phyloP scores from a whole-genome alignment of 345 rosid species.

The Salix dunnii region DNA sequence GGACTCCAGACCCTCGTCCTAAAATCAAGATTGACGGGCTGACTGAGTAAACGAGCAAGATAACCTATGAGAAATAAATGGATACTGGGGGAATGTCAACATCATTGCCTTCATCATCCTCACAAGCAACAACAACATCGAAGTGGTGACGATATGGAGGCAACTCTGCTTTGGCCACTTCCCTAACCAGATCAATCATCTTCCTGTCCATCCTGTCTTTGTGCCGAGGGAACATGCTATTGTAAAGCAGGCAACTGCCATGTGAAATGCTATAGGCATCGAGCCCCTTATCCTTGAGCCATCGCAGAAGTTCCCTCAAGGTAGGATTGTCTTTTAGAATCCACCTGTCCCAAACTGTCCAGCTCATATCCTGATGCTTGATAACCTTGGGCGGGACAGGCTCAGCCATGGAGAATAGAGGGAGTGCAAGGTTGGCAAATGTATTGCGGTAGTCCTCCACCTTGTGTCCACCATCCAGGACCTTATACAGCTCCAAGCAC shows the following conservation, averaged over 20 bases:
- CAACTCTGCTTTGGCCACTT: slow-evolving; percentile 77
- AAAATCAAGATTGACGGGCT: background rate
- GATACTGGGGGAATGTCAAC: slow-evolving; percentile 86
- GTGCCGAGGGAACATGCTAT: slow-evolving; percentile 85
- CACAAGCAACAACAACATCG: slow-evolving; percentile 92
- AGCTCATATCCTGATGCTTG: slow-evolving; percentile 75
- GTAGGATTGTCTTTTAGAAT: slow-evolving; percentile 66
- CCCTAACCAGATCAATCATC: slow-evolving; percentile 76
- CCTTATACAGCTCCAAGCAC: slow-evolving; percentile 95
- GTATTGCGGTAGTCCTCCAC: slow-evolving; percentile 94
- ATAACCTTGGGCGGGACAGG: slow-evolving; percentile 91
- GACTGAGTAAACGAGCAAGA: background rate
- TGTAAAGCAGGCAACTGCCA: slow-evolving; percentile 81
- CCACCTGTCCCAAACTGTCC: slow-evolving; percentile 99
- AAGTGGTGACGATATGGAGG: slow-evolving; percentile 67
- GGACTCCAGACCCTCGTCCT: background rate
- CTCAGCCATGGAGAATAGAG: slow-evolving; percentile 93
- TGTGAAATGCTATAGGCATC: slow-evolving; percentile 90
- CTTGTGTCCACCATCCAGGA: slow-evolving; percentile 65
- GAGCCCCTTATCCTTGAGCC: slow-evolving; percentile 76
- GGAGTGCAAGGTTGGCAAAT: slow-evolving; percentile 91
- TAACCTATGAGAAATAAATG: slow-evolving; percentile 54
- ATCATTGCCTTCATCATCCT: slow-evolving; percentile 77
- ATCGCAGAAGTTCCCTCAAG: slow-evolving; percentile 61
- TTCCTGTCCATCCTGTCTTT: slow-evolving; percentile 75